Evolutionary conservation across 208 protist genomes (phyloP), one percentile per base, ranked within the genome.

Genomic region (Strigomonas culicis): DNA sequence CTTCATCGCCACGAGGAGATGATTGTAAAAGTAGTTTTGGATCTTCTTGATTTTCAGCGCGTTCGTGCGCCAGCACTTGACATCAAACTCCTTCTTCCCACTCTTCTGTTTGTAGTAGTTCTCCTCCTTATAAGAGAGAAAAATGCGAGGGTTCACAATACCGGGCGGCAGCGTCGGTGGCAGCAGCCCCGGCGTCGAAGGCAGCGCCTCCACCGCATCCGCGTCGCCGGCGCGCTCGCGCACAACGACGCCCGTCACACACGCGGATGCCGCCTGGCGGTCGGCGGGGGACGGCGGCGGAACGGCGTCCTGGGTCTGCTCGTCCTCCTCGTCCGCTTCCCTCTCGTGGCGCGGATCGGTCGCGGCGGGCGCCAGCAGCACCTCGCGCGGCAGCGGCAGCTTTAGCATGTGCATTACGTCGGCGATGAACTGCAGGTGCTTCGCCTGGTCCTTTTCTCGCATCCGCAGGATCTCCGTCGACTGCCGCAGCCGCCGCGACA

Each of bases 391-490:
- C n/a, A 94, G 62, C 0, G 4, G 30, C 13, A 94, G 58, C 27
- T 72, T 70, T 19, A 90, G 66, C 43, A 79, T 79, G 57, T 87
- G 53, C 57, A 80, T 90, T 51, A 84, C 90, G 65, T 92, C 88
- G 0, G 85, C 82, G 34, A 90, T 83, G 47, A 94, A 94, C 62
- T 94, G 88, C 17, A 94, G 67, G 65, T 94, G 88, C 21, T 77
- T 70, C 59, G 89, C 66, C 0, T 68, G 59, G 63, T 92, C 88
- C 8, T 64, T 46, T 47, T 70, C 50, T n/a, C 84, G 70, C 70
- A 94, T 79, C 10, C 50, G 47, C 63, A 74, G 67, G 15, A 92
- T 59, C 41, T 80, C 70, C 0, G 69, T 60, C 36, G 88, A 82
- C 44, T 79, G 58, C 47, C 76, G 70, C 53, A 90, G 69, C 0